Evolutionary conservation across 169 alveolate species (phyloP), one percentile per base, ranked within the genome.

Genomic region (Cryptosporidium meleagridis): DNA sequence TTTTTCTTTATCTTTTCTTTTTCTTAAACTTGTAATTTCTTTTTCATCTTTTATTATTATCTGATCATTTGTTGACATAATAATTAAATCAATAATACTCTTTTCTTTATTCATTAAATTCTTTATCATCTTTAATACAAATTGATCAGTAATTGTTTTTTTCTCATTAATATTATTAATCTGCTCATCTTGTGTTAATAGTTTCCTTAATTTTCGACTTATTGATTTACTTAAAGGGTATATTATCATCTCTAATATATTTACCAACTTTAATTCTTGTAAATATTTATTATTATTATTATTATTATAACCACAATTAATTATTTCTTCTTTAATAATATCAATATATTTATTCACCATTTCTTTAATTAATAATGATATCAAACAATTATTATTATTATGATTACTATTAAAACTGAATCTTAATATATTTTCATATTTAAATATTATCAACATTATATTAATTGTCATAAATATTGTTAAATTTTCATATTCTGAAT

Each of bases 291-390:
- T 41, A 6, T 41, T 41, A 41, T 41, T 23, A 26, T 21, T 53
- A 71, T 1, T 53, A 71, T 23, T 45, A 71, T 23, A 45, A 51
- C 48, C 69, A 71, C 41, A 71, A 45, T 26, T 69, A 21, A 65
- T 65, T 65, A 35, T 65, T 7, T 65, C 44, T 29, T 35, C 39
- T 35, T 29, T 35, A 16, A 65, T 35, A 2, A 18, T 65, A 3
- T 65, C 71, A 3, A 23, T 37, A 37, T 26, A 35, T 21, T 69
- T 70, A 70, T 45, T 29, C 0, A 23, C 26, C 26, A 91, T 91
- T 35, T 92, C 80, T 8, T 91, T 91, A 59, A 87, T 85, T 59
- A 85, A 31, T 26, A 91, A 69, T 58, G 51, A 51, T n/a, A 70
- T 6, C 41, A 37, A 37, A 37, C 41, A 37, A 39, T 85, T 85